These are phyloP conservation scores for Aspergillus cavernicola DNA, from an alignment of 495 filamentous ascomycete species.

Conservation along the genomic window DNA sequence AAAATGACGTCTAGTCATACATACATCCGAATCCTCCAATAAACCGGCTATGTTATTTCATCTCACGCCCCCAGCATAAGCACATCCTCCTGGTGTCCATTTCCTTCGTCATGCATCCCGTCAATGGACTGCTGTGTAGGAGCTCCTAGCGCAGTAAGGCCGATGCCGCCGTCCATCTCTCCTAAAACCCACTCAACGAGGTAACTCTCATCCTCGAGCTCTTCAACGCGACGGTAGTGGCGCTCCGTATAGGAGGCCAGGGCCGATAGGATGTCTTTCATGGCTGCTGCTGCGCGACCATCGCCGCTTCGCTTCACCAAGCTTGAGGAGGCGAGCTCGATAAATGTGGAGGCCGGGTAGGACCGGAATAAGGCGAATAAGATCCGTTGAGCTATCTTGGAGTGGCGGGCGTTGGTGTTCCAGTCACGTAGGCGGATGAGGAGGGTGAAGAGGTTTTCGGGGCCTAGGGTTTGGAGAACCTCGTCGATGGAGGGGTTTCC, in stretches of 20 bases:
- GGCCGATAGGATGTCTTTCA: conserved; percentile 80
- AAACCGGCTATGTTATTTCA: neutral
- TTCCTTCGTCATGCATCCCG: conserved; percentile 21
- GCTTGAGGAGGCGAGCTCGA: conserved; percentile 56
- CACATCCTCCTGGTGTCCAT: conserved; percentile 43
- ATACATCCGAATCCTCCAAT: conserved; percentile 14
- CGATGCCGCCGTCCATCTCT: conserved; percentile 78
- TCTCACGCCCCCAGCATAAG: conserved; percentile 40
- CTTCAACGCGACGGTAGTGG: conserved; percentile 83
- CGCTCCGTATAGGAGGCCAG: conserved; percentile 84
- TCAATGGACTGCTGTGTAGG: conserved; percentile 9
- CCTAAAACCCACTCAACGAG: conserved; percentile 86
- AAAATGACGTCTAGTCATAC: conserved; percentile 21
- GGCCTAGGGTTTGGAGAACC: conserved; percentile 71
- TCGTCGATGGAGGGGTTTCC: conserved; percentile 79
- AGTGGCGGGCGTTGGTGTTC: conserved; percentile 93
- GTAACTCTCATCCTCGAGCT: conserved; percentile 90
- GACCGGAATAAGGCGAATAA: conserved; percentile 71
- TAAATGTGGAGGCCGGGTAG: conserved; percentile 70
- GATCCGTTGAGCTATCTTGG: conserved; percentile 80
- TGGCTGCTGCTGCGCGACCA: conserved; percentile 52
- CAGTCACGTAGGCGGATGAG: conserved; percentile 82
- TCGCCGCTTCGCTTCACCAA: conserved; percentile 34
- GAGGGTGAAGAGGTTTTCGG: conserved; percentile 77
- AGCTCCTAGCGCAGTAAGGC: conserved; percentile 33